Evolutionary conservation across 768 basidiomycete genomes (phyloP).

Genomic region (Gelatoporia subvermispora): DNA sequence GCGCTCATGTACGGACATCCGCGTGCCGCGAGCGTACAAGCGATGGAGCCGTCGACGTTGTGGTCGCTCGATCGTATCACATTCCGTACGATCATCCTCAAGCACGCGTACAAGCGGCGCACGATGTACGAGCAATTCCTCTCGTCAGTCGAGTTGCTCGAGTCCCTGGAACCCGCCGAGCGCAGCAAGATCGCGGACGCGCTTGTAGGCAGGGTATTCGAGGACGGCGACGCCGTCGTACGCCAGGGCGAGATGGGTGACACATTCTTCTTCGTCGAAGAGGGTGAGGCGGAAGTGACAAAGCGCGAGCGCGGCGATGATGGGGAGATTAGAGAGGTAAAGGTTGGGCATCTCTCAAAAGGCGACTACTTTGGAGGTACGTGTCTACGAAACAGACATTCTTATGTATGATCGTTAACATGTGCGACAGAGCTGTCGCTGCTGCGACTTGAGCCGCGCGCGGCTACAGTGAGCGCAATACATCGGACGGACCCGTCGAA

Average conservation of each 20-base stretch:
- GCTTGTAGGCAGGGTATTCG: constrained; percentile 75
- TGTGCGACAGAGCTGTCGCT: constrained; percentile 74
- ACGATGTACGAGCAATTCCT: constrained; percentile 98
- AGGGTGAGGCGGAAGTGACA: constrained; percentile 84
- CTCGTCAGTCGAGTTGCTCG: constrained; percentile 81
- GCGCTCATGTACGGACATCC: constrained; percentile 98
- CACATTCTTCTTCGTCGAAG: constrained; percentile 97
- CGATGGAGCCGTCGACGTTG: constrained; percentile 75
- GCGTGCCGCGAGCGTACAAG: constrained; percentile 89
- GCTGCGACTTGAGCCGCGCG: constrained; percentile 82
- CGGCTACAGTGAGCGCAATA: constrained; percentile 91
- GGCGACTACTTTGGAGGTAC: constrained; percentile 98
- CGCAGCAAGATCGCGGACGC: constrained; percentile 97
- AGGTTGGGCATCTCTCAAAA: constrained; percentile 73
- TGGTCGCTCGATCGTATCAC: constrained; percentile 98
- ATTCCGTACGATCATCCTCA: constrained; percentile 95
- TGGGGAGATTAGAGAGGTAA: constrained; percentile 56
- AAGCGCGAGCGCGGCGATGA: constrained; percentile 62
- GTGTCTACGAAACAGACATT: constrained; percentile 15
- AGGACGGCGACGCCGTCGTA: constrained; percentile 85
- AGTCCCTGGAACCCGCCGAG: constrained; percentile 81
- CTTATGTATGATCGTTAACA: constrained; percentile 7
- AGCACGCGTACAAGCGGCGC: constrained; percentile 83
- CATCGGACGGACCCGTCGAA: constrained; percentile 40
- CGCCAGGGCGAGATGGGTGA: constrained; percentile 93